Evolutionary conservation across 768 basidiomycete genomes (phyloP), one percentile per base, ranked within the genome.

Genomic region (Mycena chlorophos): DNA sequence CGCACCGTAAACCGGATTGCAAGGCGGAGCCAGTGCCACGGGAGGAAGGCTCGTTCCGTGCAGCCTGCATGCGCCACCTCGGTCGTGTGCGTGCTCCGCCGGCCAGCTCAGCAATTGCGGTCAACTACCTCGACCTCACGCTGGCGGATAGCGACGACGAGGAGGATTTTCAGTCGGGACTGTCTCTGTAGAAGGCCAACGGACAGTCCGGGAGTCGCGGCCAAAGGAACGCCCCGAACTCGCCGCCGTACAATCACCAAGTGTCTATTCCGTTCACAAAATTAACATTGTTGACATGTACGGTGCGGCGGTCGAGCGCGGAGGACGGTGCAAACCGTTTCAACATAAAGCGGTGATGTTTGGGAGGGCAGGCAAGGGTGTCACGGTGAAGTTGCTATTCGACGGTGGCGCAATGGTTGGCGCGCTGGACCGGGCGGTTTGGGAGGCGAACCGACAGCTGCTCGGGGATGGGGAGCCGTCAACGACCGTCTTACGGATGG

Each of bases 361-460:
- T 2, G 65, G 65, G 16, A 48, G 47, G 2, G 26, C 55, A 3
- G 65, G 63, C 6, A 59, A 64, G 1, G 17, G 17, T 8, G 62
- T 68, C 34, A n/a, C 58, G 17, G 39, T 63, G 12, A 38, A 55
- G 8, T 60, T 53, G 8, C 23, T 67, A 8, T 65, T 68, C 22
- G 70, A 73, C 38, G 69, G 69, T 25, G 69, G 73, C 0, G 68
- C 70, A 2, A 62, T 71, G 68, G 60, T 67, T 0, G 66, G 59
- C 22, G 68, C 65, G 4, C 66, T 74, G 38, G 62, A 65, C 23
- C n/a, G 4, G 25, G 31, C 3, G 6, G 49, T 67, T 5, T 70
- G 57, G 55, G 31, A 48, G 13, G 34, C 25, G 19, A 38, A 63
- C 17, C 37, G 52, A 17, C 40, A 56, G 5, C 14, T 54, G 17